Evolutionary conservation across 2,329 filamentous ascomycete genomes (phyloP).

Genomic region (Botrytis aclada): DNA sequence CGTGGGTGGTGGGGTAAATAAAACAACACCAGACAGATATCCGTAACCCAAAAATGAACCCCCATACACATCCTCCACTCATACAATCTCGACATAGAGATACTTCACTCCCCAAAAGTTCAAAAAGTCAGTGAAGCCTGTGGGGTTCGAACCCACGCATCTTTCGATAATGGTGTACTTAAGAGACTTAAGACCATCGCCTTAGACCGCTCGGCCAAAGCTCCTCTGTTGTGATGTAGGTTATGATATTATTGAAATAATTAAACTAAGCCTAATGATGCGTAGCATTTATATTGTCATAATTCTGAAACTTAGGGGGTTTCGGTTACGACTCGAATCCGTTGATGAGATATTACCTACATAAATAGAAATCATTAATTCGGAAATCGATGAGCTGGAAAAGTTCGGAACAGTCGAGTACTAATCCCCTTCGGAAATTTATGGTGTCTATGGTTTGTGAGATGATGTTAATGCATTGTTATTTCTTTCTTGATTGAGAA

Average conservation of each 20-base stretch:
- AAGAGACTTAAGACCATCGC: constrained; percentile 12
- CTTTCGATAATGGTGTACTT: constrained; percentile 16
- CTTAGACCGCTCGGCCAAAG: constrained; percentile 10
- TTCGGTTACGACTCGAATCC: not conserved
- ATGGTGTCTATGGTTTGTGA: not conserved
- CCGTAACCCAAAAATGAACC: too few relatives aligned
- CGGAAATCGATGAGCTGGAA: not conserved
- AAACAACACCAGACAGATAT: not conserved
- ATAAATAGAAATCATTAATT: not conserved
- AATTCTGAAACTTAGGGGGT: too few relatives aligned
- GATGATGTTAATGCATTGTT: not conserved
- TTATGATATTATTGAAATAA: too few relatives aligned
- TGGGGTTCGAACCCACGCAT: constrained; percentile 17
- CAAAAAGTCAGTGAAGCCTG: not conserved
- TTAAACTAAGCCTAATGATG: too few relatives aligned
- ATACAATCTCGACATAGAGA: not conserved
- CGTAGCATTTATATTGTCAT: too few relatives aligned
- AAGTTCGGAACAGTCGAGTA: not conserved
- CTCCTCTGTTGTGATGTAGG: not conserved
- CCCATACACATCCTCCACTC: accelerated
- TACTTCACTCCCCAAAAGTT: accelerated
- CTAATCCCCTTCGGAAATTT: not conserved
- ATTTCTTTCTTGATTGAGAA: not conserved
- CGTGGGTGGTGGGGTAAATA: not conserved
- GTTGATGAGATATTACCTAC: not conserved